Conservation (phyloP, 208 protist species). For the Trypanosoma lewisi region DNA sequence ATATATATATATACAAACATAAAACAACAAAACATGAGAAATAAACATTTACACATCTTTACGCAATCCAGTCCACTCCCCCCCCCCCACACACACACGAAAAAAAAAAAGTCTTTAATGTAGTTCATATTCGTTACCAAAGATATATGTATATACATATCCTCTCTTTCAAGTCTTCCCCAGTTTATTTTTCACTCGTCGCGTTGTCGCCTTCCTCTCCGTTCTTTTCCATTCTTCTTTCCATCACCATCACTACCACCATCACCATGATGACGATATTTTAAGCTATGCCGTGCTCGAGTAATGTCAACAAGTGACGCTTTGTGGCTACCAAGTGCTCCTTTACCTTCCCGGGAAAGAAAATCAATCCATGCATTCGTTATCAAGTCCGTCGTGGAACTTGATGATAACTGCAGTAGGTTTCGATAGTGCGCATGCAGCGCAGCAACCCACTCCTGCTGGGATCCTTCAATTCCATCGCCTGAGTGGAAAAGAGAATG, state of each 20-base stretch:
- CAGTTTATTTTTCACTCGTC: constrained; percentile 1
- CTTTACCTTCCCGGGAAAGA: constrained; percentile 19
- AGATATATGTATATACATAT: too few relatives aligned
- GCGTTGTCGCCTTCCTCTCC: background rate
- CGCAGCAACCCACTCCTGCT: constrained; percentile 5
- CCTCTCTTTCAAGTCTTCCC: too few relatives aligned
- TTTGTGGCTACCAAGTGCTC: background rate
- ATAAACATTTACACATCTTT: background rate
- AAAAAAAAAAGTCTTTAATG: too few relatives aligned
- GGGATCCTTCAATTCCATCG: background rate
- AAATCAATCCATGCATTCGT: constrained; percentile 24
- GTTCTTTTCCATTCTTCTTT: background rate
- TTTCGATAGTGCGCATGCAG: constrained; percentile 16
- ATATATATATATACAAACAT: constrained; percentile 6
- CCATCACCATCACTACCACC: background rate
- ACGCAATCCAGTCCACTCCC: too few relatives aligned
- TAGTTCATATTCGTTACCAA: too few relatives aligned
- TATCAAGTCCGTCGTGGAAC: constrained; percentile 16
- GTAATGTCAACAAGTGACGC: background rate
- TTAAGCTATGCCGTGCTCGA: background rate
- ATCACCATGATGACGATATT: background rate
- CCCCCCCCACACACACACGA: too few relatives aligned
- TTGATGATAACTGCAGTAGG: constrained; percentile 13
- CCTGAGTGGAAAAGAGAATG: background rate
- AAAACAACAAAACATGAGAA: constrained; percentile 3